These are phyloP conservation scores for Acanthamoeba rhysodes DNA, from an alignment of 208 protist genomes.

Conservation along the genomic window DNA sequence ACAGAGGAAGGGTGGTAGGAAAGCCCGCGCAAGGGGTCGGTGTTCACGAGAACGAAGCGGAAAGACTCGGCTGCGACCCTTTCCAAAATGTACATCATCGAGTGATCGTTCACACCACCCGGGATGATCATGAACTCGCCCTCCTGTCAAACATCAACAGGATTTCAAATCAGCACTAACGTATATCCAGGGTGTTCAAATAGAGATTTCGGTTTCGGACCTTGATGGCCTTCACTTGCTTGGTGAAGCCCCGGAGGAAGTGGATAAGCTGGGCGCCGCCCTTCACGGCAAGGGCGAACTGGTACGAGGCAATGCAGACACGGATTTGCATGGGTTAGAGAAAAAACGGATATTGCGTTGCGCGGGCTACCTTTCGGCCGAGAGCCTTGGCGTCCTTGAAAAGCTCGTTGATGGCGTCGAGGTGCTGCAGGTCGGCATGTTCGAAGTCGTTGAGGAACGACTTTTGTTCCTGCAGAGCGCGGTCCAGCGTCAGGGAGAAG, in stretches of 20 bases:
- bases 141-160: neutral
- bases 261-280: constrained; percentile 72
- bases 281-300: constrained; percentile 73
- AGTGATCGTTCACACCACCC: constrained; percentile 65
- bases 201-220: neutral
- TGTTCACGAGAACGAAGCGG: constrained; percentile 74
- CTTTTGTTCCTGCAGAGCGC: constrained; percentile 63
- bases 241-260: constrained; percentile 70
- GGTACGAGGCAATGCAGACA: neutral
- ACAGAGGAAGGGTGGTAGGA: constrained; percentile 69
- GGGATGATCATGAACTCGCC: constrained; percentile 76
- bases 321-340: neutral
- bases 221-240: constrained; percentile 74
- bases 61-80: constrained; percentile 56
- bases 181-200: too few relatives aligned
- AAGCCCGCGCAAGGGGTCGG: constrained; percentile 63
- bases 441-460: constrained; percentile 72
- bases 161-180: too few relatives aligned
- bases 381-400: constrained; percentile 74
- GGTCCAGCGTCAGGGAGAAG: constrained; percentile 65
- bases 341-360: neutral
- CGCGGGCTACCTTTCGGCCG: constrained; percentile 31
- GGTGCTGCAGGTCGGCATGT: constrained; percentile 64
- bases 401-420: constrained; percentile 75
- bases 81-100: constrained; percentile 77